Percentiles rank a stretch among this genome's conserved stretches.
These are phyloP conservation scores for Rhizoclosmatium sp. DNA, from an alignment of 192 early-diverging fungal species.

Conservation along the genomic window DNA sequence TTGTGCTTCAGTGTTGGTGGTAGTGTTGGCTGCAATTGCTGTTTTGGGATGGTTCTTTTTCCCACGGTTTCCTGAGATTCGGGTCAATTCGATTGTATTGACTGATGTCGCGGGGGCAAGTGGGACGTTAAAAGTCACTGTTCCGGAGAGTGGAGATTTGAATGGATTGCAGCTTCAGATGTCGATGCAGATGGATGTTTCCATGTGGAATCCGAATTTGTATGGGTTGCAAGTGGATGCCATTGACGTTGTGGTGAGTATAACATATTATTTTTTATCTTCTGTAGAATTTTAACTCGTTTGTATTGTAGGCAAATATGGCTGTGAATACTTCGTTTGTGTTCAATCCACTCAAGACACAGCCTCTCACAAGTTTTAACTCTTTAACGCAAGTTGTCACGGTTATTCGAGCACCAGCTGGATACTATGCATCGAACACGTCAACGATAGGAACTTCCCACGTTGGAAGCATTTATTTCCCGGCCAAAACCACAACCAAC, in stretches of 20 bases:
- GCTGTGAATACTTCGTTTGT: conserved; percentile 31
- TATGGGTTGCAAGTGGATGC: conserved; percentile 33
- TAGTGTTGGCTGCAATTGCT: conserved; percentile 13
- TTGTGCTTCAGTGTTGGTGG: conserved; percentile 18
- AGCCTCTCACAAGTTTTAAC: conserved; percentile 9
- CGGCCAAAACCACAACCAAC: conserved; percentile 26
- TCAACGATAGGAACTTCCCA: conserved; percentile 32
- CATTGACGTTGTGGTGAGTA: conserved; percentile 35
- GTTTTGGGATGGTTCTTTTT: conserved; percentile 18
- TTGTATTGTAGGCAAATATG: conserved; percentile 32
- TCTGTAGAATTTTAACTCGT: not conserved
- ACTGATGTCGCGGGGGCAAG: not conserved
- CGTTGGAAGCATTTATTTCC: conserved; percentile 30
- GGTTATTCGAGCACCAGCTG: conserved; percentile 6
- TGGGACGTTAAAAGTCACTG: conserved; percentile 23
- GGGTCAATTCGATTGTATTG: conserved; percentile 31
- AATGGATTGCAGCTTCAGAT: conserved; percentile 24
- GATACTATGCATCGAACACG: not conserved
- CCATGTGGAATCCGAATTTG: conserved; percentile 29
- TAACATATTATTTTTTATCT: not conserved
- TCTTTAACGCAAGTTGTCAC: not conserved
- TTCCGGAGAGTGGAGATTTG: conserved; percentile 22
- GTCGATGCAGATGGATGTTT: conserved; percentile 23
- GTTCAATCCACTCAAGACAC: conserved; percentile 26
- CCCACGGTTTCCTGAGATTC: conserved; percentile 29